Evolutionary conservation across 2,329 filamentous ascomycete species (phyloP), one percentile per base, ranked within the genome.

Genomic region (Xenoacremonium recifei): DNA sequence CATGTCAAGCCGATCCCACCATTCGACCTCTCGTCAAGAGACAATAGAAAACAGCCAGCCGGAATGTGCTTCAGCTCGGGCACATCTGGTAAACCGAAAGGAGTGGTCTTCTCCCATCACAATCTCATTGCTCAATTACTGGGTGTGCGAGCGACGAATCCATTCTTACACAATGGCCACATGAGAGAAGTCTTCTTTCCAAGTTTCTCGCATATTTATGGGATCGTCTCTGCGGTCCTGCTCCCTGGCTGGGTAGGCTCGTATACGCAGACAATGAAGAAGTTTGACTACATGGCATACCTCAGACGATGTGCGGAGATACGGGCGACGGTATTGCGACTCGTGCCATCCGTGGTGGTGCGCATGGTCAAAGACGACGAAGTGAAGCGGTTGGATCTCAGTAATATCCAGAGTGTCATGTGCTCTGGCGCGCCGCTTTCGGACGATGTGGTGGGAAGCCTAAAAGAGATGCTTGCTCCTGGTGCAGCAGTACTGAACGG

Each of bases 181-280:
- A 48, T 50, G 35, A 44, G 48, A 13, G 58, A 61, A 40, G 51
- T 55, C 2, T 60, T 61, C 45, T 57, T 57, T 34, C 55, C 57
- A 2, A 54, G 54, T 4, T 55, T 59, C 27, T 47, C 49, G 3
- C 57, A 58, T 32, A 45, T 60, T 6, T 60, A 60, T 31, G 55
- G 55, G 7, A 46, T 57, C 20, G 49, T 55, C 6, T 51, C 48
- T 2, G 54, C 46, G 1, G 40, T 58, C 3, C 35, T 56, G 3
- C 21, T 57, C 3, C 50, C 53, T 1, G 48, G 49, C 2, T 57
- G 50, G 52, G 41, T 51, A 2, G 55, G 55, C 3, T 50, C 45
- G 11, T 55, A 53, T 21, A 39, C 48, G 3, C 48, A 56, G 18
- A 33, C 42, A 5, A 55, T 58, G 53, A 48, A 47, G 19, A 45